Evolutionary conservation across 805 yeast species (phyloP), one percentile per base, ranked within the genome.

Genomic region (Cyberlindnera euphorbiiphila): DNA sequence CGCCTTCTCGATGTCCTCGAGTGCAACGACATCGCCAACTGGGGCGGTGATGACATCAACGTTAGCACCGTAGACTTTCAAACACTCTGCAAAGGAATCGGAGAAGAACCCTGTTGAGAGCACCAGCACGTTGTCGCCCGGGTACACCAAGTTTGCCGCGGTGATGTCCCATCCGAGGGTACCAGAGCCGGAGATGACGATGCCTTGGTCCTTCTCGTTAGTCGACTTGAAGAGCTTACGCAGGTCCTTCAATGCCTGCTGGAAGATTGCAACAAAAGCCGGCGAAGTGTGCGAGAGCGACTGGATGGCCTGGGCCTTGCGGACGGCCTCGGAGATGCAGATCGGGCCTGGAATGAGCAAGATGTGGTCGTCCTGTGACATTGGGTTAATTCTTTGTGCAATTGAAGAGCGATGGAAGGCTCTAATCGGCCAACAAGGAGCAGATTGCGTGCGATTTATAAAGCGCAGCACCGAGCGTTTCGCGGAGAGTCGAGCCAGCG

Each of bases 141-240:
- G 68, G 45, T 63, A 61, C 37, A 86, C 54, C 49, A 88, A 69
- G 64, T 91, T 89, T 23, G 95, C 72, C 18, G 82, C 95, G 28
- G 77, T 81, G 45, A 89, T 67, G 56, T 89, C 98, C 96, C 96
- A 89, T 25, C 98, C 98, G 28, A 89, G 71, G 15, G 97, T 87
- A 41, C 98, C 98, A 2, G 95, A 82, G 29, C 97, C 98, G 4
- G 93, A 72, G 40, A 91, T 57, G 12, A 91, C 85, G 43, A 85
- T 71, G 7, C 89, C 86, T 65, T 86, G 96, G 25, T 93, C 75
- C n/a, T 63, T 57, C 11, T 75, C 60, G 51, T 73, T 77, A 19
- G 76, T 65, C 20, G 91, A 78, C 56, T 80, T 74, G 73, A 89
- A 89, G 49, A 91, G 62, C 48, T 68, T 71, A 52, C 97, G 76